A percentile compares a stretch with the other conserved stretches of the same genome.
These are phyloP conservation scores for Stachybotrys chartarum DNA, from an alignment of 2,329 filamentous ascomycete species.

Conservation along the genomic window DNA sequence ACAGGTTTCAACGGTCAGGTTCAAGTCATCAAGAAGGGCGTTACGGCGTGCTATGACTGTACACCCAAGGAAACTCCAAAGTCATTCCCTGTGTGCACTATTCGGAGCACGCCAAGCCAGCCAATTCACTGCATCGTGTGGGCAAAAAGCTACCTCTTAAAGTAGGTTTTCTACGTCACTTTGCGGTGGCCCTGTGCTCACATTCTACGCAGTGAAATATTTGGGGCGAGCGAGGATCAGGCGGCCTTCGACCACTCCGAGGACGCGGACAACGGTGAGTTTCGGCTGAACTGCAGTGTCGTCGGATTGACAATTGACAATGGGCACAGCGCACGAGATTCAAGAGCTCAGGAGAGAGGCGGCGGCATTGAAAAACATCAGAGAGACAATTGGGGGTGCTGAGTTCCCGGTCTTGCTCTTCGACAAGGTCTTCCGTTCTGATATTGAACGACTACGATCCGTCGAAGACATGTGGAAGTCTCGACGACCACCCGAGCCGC, in stretches of 20 bases:
- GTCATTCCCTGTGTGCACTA: conserved; percentile 92
- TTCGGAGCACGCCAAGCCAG: conserved; percentile 90
- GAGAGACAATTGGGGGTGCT: conserved; percentile 69
- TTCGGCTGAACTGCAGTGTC: neutral
- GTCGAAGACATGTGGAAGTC: conserved; percentile 98
- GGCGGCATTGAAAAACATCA: conserved; percentile 74
- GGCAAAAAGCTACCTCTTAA: conserved; percentile 94
- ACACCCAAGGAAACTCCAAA: conserved; percentile 84
- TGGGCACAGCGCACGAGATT: conserved; percentile 62
- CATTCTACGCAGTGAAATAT: conserved; percentile 56
- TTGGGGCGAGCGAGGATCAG: conserved; percentile 85
- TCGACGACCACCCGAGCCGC: conserved; percentile 63
- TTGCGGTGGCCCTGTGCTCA: neutral
- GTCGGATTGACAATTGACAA: conserved; percentile 3
- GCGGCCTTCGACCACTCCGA: conserved; percentile 71
- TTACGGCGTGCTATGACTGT: conserved; percentile 96
- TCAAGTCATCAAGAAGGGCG: conserved; percentile 87
- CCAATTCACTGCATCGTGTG: conserved; percentile 98
- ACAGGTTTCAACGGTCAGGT: conserved; percentile 98
- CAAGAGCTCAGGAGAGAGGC: conserved; percentile 80
- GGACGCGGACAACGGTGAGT: conserved; percentile 70
- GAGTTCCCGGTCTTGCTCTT: conserved; percentile 78
- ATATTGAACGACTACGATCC: conserved; percentile 72
- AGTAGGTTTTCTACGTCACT: conserved; percentile 32
- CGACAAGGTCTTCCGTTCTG: conserved; percentile 83